Percentiles rank a stretch among this genome's conserved stretches.
These are phyloP conservation scores for Phialemoniopsis sp. DNA, from an alignment of 2,329 filamentous ascomycete species.

Conservation along the genomic window DNA sequence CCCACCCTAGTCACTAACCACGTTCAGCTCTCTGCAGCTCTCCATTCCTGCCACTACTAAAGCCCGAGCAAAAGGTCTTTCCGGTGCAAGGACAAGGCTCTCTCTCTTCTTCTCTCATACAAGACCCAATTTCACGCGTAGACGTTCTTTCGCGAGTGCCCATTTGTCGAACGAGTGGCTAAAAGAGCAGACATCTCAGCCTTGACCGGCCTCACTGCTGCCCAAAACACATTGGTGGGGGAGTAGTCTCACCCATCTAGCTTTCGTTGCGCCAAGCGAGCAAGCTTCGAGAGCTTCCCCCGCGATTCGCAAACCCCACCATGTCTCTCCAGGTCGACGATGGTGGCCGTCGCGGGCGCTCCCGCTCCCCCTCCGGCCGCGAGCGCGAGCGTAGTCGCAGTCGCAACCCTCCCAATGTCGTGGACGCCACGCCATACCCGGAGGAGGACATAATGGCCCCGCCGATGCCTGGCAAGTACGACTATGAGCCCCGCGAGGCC, in stretches of 20 bases:
- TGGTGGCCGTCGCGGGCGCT: constrained; percentile 37
- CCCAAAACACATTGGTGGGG: constrained; percentile 1
- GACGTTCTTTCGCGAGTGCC: no score
- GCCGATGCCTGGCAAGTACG: constrained; percentile 19
- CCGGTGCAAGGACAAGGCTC: no score
- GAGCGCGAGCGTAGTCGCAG: constrained; percentile 27
- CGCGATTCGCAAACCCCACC: constrained; percentile 1
- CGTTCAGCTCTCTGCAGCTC: no score
- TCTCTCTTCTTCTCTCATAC: no score
- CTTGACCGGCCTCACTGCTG: no score
- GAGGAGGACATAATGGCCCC: constrained; percentile 25
- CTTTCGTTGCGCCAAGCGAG: neutral
- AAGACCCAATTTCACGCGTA: no score
- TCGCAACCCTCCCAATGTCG: constrained; percentile 23
- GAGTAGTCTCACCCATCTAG: neutral
- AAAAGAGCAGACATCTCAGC: no score
- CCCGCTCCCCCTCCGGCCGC: constrained; percentile 39
- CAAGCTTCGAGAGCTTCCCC: constrained; percentile 1
- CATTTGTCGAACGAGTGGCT: no score
- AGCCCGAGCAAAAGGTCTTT: no score
- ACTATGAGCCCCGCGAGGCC: constrained; percentile 22
- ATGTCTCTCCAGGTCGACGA: constrained; percentile 52
- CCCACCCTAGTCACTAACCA: no score
- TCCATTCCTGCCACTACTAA: no score
- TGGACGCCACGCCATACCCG: constrained; percentile 40